Evolutionary conservation across 352 stramenopile species (phyloP), one percentile per base, ranked within the genome.

Genomic region (Phytopythium kandeliae): DNA sequence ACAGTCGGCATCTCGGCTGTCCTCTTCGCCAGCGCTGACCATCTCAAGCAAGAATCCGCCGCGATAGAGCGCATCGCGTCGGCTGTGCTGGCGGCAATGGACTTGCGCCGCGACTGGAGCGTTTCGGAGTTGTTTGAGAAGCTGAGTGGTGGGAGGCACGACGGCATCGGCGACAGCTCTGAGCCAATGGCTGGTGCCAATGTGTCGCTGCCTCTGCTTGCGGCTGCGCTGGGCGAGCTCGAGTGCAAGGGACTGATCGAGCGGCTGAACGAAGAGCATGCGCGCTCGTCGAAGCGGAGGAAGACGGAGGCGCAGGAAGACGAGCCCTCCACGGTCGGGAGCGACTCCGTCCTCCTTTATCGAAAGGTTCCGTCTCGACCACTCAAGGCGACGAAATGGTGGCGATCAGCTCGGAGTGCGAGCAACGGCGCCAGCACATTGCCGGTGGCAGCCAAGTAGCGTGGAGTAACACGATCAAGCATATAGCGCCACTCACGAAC

Each of bases 371-470:
- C 79, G 0, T 80, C 63, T 40, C 63, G 79, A 22, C 79, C 79
- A 8, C 48, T 91, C 16, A 91, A 91, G 48, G 77, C 79, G 19
- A 74, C 77, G 15, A 90, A 90, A 55, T 77, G 64, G 43, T 90
- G 79, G 79, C 26, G 44, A 16, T 26, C 44, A 28, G 28, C 26
- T 49, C 24, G 22, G 6, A 12, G 12, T 11, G 4, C 37, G n/a
- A 43, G 37, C 37, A n/a, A 17, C 11, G 24, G 21, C 10, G 40
- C 40, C 40, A 46, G 7, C 24, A 24, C 40, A 4, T 46, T 24
- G 40, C 40, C 40, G 40, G 22, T 46, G 1, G 22, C 40, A 4
- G 13, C 40, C 40, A 46, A 31, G 13, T 46, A 22, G 22, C 22
- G 15, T 4, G 10, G 15, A 15, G 11, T 17, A 17, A 3, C 15